Conservation (phyloP, 306 rosid genomes). For the Dryas drummondii region DNA sequence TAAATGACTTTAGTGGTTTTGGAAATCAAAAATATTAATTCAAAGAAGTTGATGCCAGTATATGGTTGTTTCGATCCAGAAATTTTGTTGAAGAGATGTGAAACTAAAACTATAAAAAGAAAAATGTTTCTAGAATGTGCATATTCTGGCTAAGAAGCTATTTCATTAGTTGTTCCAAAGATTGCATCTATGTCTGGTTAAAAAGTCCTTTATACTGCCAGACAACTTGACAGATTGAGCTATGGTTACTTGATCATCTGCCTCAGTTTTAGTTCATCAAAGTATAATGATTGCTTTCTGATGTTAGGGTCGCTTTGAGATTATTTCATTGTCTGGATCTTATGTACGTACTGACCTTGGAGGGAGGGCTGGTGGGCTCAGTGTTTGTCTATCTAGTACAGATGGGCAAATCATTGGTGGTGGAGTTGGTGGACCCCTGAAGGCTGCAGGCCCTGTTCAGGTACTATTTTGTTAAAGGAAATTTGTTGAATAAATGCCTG, state of each 20-base stretch:
- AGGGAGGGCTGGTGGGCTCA: slow-evolving; percentile 77
- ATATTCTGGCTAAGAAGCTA: not conserved
- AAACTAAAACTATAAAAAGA: not conserved
- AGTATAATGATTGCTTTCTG: slow-evolving; percentile 25
- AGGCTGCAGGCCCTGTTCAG: slow-evolving; percentile 97
- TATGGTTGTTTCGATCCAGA: not conserved
- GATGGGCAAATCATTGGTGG: slow-evolving; percentile 97
- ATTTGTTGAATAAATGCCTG: slow-evolving; percentile 1
- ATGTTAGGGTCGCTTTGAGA: slow-evolving; percentile 85
- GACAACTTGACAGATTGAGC: slow-evolving; percentile 5
- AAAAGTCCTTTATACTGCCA: not conserved
- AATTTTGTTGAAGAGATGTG: not conserved
- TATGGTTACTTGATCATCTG: slow-evolving; percentile 14
- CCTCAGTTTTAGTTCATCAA: slow-evolving; percentile 16
- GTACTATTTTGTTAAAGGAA: slow-evolving; percentile 35
- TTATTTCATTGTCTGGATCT: slow-evolving; percentile 87
- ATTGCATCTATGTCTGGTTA: not conserved
- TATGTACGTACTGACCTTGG: slow-evolving; percentile 75
- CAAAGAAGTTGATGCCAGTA: not conserved
- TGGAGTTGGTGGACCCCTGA: slow-evolving; percentile 91
- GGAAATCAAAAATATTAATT: not conserved
- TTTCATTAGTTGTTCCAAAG: not conserved
- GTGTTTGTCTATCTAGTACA: slow-evolving; percentile 74
- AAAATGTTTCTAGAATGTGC: not conserved
- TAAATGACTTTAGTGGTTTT: not conserved